Percentiles rank a stretch among this genome's conserved stretches.
Evolutionary conservation across 148 eudicot genomes (phyloP).

Genomic region (Rhododendron ferrugineum): DNA sequence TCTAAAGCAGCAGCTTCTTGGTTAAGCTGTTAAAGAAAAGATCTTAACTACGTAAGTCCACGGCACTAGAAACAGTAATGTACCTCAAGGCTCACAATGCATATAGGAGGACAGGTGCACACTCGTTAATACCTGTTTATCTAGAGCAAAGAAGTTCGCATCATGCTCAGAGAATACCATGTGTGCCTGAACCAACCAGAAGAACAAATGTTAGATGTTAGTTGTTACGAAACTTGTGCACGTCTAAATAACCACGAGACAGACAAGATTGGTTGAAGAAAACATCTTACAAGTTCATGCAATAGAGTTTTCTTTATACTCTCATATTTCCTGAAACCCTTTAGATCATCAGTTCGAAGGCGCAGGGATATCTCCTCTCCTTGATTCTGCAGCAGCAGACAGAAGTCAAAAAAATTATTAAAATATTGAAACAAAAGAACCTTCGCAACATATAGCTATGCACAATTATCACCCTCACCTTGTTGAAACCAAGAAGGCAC

Average conservation of each 20-base stretch:
- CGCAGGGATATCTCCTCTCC: constrained; percentile 96
- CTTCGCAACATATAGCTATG: background rate
- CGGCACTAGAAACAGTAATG: background rate
- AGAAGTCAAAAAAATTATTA: background rate
- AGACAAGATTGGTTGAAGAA: background rate
- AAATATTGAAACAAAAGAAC: background rate
- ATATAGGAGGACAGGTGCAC: constrained; percentile 3
- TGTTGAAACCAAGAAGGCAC: constrained; percentile 86
- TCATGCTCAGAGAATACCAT: constrained; percentile 86
- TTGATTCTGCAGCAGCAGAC: constrained; percentile 50
- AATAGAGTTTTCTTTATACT: constrained; percentile 81
- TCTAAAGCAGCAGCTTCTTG: constrained; percentile 74
- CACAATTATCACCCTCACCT: constrained; percentile 36
- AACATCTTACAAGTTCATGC: constrained; percentile 78
- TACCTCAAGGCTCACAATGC: background rate
- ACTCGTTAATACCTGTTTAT: constrained; percentile 53
- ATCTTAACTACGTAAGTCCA: background rate
- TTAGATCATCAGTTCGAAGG: constrained; percentile 89
- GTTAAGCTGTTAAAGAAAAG: constrained; percentile 56
- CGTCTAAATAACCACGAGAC: background rate
- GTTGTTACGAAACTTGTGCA: background rate
- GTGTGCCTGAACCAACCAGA: constrained; percentile 60
- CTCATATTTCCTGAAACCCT: constrained; percentile 86
- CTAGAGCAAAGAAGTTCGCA: constrained; percentile 65
- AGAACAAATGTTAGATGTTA: background rate